Conservation (phyloP, 2,329 filamentous ascomycete species). For the Aureobasidium zeae region DNA sequence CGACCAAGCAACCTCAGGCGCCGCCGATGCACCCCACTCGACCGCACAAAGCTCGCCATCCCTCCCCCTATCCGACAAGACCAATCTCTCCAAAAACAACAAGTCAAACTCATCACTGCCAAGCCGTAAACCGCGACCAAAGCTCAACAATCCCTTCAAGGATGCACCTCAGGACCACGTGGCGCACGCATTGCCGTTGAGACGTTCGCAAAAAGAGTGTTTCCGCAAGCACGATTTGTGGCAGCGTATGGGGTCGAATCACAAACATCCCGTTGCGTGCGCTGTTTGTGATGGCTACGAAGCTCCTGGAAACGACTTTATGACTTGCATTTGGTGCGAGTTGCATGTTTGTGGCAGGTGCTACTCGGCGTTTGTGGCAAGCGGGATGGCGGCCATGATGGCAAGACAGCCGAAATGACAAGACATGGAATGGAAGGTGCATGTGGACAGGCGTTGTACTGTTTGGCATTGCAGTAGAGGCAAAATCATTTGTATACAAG, state of each 20-base stretch:
- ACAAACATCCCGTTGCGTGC: conserved; percentile 9
- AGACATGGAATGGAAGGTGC: too few relatives aligned
- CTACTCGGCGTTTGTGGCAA: background rate
- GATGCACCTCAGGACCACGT: conserved; percentile 9
- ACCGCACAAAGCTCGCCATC: conserved; percentile 5
- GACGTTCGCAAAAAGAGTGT: conserved; percentile 3
- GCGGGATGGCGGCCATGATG: conserved; percentile 9
- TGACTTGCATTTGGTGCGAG: conserved; percentile 11
- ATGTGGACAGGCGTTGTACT: too few relatives aligned
- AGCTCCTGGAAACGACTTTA: conserved; percentile 12
- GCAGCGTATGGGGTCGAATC: conserved; percentile 10
- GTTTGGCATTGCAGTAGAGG: too few relatives aligned
- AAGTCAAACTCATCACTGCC: conserved; percentile 1
- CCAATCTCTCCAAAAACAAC: background rate
- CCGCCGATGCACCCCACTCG: background rate
- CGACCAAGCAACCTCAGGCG: conserved; percentile 4
- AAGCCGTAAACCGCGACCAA: background rate
- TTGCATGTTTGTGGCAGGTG: conserved; percentile 10
- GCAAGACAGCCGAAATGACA: background rate
- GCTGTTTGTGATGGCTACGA: conserved; percentile 13
- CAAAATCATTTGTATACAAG: too few relatives aligned
- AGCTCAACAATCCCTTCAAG: background rate
- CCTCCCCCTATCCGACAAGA: conserved; percentile 4
- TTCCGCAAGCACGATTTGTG: conserved; percentile 11
- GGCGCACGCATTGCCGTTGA: conserved; percentile 9